Base-by-base conservation (phyloP, 2,329 filamentous ascomycete genomes). In the Scedosporium minutisporum region DNA sequence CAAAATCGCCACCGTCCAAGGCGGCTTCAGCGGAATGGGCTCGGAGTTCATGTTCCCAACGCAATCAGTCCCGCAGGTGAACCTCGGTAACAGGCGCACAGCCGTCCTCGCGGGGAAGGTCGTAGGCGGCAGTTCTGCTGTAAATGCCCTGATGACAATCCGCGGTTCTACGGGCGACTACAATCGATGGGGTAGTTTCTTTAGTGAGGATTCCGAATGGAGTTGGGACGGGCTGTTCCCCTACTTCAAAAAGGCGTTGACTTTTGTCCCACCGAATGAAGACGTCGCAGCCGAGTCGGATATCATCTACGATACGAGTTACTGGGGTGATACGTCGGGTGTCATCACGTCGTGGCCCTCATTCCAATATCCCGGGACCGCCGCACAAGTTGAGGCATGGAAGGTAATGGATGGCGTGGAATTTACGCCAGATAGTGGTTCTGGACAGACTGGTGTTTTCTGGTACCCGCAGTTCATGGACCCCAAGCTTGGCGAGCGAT, bases 391-490 rank as follows among this genome's bases (percentile, higher is more conserved):
- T 21, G 70, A 76, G 6, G 73, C 74, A 0, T 76, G 74, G 64
- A 66, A 63, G 62, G 73, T 73, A 55, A 68, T 78, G n/a, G 71
- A 73, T 0, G 75, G 75, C 1, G 73, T 76, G 0, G 69, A 73
- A 25, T 77, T 77, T 57, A 71, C 72, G 0, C 64, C 66, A 1
- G 76, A 78, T 65, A 76, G 74, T 60, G 75, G 75, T 5, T 71
- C 75, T 2, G 75, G 76, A 4, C 64, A 69, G 63, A 68, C 75
- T 1, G 76, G 76, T 1, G 72, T 77, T 4, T 78, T 74, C 64
- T 78, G 75, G 74, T 76, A 72, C 61, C 76, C 76, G 16, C 74
- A 73, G 2, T 76, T 77, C 62, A 75, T 75, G 72, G 73, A 77
- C 29, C 74, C 76, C 0, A 65, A 65, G 12, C 68, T 61, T 0